A percentile compares a stretch with the other conserved stretches of the same genome.
These are phyloP conservation scores for Mucor plumbeus DNA, from an alignment of 371 early-diverging fungal species.

Conservation along the genomic window DNA sequence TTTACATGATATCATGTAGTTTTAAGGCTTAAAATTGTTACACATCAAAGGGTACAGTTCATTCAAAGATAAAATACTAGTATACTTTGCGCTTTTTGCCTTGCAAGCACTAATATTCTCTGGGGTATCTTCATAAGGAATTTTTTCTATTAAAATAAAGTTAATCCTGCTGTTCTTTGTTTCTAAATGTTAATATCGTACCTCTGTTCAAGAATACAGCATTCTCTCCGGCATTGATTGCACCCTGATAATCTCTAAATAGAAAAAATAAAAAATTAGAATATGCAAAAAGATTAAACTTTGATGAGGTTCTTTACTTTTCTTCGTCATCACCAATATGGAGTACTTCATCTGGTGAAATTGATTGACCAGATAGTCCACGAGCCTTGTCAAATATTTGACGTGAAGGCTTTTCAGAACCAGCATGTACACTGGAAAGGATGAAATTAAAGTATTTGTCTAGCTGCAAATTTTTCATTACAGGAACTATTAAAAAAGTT, in stretches of 20 bases:
- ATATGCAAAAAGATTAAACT: background rate
- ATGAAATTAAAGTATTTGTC: constrained; percentile 44
- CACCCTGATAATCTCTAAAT: constrained; percentile 25
- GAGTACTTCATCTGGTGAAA: constrained; percentile 29
- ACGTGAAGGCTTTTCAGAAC: constrained; percentile 41
- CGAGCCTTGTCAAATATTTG: constrained; percentile 43
- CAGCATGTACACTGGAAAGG: constrained; percentile 35
- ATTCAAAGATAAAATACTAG: constrained; percentile 35
- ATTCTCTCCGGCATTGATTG: constrained; percentile 39
- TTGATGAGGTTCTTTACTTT: constrained; percentile 25
- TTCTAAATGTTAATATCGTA: background rate
- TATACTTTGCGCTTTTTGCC: constrained; percentile 20
- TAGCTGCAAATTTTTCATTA: constrained; percentile 36
- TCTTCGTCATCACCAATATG: constrained; percentile 49
- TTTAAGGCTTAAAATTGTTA: constrained; percentile 13
- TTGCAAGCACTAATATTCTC: constrained; percentile 23
- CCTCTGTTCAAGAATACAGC: constrained; percentile 35
- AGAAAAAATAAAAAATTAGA: background rate
- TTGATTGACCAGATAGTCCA: constrained; percentile 10
- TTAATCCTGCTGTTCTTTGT: background rate
- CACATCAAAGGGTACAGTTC: constrained; percentile 33
- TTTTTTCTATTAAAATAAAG: constrained; percentile 23
- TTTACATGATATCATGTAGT: background rate
- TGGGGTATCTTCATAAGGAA: constrained; percentile 39
- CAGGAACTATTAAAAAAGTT: constrained; percentile 19